Base-by-base conservation (phyloP, 768 basidiomycete species). In the Mycena albidolilacea region DNA sequence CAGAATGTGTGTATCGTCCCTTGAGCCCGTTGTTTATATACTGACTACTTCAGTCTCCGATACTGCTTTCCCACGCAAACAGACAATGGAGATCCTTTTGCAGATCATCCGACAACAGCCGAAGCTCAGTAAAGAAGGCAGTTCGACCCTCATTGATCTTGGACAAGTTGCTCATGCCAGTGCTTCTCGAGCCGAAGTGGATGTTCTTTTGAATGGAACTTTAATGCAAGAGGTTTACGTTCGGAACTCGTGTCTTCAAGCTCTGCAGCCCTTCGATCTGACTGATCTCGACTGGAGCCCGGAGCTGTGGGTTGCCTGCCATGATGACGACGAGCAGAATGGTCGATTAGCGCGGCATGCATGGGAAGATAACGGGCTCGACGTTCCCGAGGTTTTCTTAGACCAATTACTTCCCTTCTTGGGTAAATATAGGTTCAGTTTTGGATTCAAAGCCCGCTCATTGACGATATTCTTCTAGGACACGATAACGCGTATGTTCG, bases 361-460 rank as follows among this genome's bases (percentile, higher is more conserved):
- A 11, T 99, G 97, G 97, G 97, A 98, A 67, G 98, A 98, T 74
- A 99, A 99, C 74, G 97, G 95, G 5, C 81, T 98, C 46, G 96
- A 98, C 77, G 90, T 97, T 11, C 90, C 93, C 0, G 95, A 96
- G 74, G 80, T 81, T 7, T 89, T 90, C 81, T 80, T 95, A 0
- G 78, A 81, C 0, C 85, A 86, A 57, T 83, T 99, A 14, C 78
- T 94, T 12, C 80, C 79, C 0, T 95, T 90, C 77, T 86, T 98
- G 19, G 93, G 97, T 95, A 79, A 58, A 87, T 21, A 14, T 43
- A 1, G 23, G n/a, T 3, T 62, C 58, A 64, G 21, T 46, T 30
- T 8, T 41, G 57, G 1, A 30, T 30, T n/a, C 1, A 14, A 55
- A 7, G 43, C 37, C 21, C 57, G 61, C 50, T 70, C 5, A 48